Percentiles rank a stretch among this genome's conserved stretches.
phyloP scores from a whole-genome alignment of 495 filamentous ascomycete species.

The Cercophora sp. region DNA sequence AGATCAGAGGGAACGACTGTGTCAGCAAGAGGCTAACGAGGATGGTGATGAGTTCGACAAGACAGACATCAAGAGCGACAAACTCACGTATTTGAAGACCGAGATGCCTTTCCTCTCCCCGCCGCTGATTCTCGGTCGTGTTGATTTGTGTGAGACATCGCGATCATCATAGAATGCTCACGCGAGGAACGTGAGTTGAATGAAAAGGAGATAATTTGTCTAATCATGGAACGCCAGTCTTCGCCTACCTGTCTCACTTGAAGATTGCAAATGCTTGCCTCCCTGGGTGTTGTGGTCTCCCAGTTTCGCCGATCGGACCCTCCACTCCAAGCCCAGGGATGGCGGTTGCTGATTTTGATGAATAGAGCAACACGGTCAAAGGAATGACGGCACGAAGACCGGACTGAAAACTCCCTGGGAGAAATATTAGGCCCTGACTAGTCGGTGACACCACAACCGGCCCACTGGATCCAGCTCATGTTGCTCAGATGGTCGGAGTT shows the following conservation, averaged over 20 bases:
- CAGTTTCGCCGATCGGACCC: background rate
- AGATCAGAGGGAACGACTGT: background rate
- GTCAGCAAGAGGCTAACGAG: too few relatives aligned
- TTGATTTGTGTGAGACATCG: background rate
- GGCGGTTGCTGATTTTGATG: background rate
- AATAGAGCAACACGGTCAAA: background rate
- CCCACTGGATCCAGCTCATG: too few relatives aligned
- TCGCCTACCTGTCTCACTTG: conserved; percentile 11
- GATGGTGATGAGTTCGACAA: too few relatives aligned
- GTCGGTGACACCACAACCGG: too few relatives aligned
- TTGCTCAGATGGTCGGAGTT: too few relatives aligned
- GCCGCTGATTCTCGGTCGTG: background rate
- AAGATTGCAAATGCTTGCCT: conserved; percentile 7
- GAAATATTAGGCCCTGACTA: too few relatives aligned
- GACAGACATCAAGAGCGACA: background rate
- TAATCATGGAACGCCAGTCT: background rate
- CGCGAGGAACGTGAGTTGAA: background rate
- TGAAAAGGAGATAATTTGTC: conserved; percentile 2
- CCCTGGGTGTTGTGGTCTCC: background rate
- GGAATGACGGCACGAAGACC: too few relatives aligned
- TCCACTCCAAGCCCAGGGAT: conserved; percentile 1
- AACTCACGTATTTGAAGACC: conserved; percentile 1
- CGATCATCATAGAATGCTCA: conserved; percentile 1
- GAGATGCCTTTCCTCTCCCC: background rate
- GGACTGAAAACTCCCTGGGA: too few relatives aligned